Base-by-base conservation (phyloP, 495 filamentous ascomycete genomes). In the Letharia lupina region DNA sequence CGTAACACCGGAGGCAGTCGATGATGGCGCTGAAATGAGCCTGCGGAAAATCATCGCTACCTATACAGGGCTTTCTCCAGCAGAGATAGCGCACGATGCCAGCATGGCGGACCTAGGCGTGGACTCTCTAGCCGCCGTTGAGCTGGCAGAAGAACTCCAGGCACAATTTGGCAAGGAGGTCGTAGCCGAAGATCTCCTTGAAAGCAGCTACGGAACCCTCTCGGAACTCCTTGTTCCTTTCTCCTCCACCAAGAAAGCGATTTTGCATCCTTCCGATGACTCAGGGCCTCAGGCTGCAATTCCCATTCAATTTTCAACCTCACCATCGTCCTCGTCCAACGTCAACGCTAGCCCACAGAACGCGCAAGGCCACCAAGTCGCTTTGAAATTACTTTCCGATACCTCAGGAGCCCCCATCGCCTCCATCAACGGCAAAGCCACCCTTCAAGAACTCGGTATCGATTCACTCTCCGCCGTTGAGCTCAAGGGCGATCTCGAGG, bases 381-480 rank as follows among this genome's bases (percentile, higher is more conserved):
- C 58, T 5, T 58, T 62, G 45, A 67, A 62, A 15, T 31, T 65
- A 40, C 63, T 70, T 42, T 57, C 66, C 31, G 68, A 70, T 9
- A 70, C 63, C 4, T 68, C 66, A 23, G 69, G 66, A 41, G 62
- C 58, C 18, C 64, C 69, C 59, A 63, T 64, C 15, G 44, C 39
- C 20, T 52, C 42, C 20, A 65, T 69, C 42, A 59, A 64, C 16
- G 57, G 47, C 37, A 63, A 40, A 41, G 45, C 40, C 10, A 69
- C 57, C 35, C 63, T 70, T 40, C 42, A 61, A 42, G 69, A 67
- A 35, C 63, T 71, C 42, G 68, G 69, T 16, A 69, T 71, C 45
- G 69, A 70, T 50, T 71, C 69, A 33, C 61, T 71, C 5, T 71
- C 69, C 3, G 67, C 65, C 10, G 68, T 71, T 41, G 69, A 71